Evolutionary conservation across 306 rosid species (phyloP), one percentile per base, ranked within the genome.

Genomic region (Canavalia gladiata): DNA sequence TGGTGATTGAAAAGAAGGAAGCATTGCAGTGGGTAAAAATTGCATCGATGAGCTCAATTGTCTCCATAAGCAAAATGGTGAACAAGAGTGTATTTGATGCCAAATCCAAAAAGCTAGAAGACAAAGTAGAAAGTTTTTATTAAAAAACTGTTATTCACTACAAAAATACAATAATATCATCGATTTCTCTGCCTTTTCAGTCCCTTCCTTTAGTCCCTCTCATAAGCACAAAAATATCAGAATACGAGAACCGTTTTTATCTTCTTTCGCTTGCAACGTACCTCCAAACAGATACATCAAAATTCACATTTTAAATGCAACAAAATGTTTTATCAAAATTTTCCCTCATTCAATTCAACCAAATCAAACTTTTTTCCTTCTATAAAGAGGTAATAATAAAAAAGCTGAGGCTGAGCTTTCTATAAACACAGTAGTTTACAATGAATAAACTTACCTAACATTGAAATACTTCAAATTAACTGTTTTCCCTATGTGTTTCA

Each of bases 91-190:
- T 75, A 78, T 69, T 81, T 64, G 89, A 91, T 91, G 78, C 95
- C 87, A 75, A 82, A 67, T 85, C 92, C 97, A 90, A 89, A 89
- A 49, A 28, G 39, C 87, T 59, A 84, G 55, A 82, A 70, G 92
- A 89, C 88, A 91, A 90, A 70, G 3, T 13, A 67, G 12, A 74
- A 87, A 75, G 85, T 59, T 63, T 68, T 58, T 63, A 52, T 64
- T n/a, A 64, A 83, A 50, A 70, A 73, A 73, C 77, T 83, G 81
- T 77, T 74, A 87, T 67, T 76, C 89, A 84, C 89, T 90, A 88
- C 91, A 86, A 47, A 18, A 87, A 84, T 77, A 78, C 83, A 87
- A 86, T 88, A 70, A 37, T 37, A 4, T 4, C 86, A 85, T 92
- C 79, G 91, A 81, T 86, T 77, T 86, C 89, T 69, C 76, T 81